phyloP scores from a whole-genome alignment of 345 rosid genomes.

The Bruguiera parviflora region DNA sequence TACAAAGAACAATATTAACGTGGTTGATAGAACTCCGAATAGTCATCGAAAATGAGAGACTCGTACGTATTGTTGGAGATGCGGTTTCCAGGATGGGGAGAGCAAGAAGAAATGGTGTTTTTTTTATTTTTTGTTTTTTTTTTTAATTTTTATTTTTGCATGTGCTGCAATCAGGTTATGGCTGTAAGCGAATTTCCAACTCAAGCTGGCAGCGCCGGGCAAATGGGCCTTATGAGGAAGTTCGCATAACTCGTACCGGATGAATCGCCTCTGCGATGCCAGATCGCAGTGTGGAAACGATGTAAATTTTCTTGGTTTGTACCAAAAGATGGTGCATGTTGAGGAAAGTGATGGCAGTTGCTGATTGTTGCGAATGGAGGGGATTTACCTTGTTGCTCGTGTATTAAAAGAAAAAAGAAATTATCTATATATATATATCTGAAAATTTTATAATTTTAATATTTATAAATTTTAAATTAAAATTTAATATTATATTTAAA shows the following conservation, averaged over 20 bases:
- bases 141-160: constrained; percentile 1
- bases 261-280: not conserved
- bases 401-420: no score
- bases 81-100: not conserved
- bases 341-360: no score
- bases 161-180: constrained; percentile 13
- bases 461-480: no score
- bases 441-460: no score
- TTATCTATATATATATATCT: no score
- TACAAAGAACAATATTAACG: constrained; percentile 13
- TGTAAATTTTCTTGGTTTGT: no score
- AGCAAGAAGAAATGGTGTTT: constrained; percentile 4
- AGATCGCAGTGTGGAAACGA: not conserved
- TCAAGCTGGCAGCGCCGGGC: constrained; percentile 6
- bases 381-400: no score
- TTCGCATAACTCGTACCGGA: not conserved
- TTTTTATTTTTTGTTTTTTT: not conserved
- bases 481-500: no score
- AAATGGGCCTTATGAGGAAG: constrained; percentile 7
- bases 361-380: no score
- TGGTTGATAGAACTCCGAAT: constrained; percentile 15
- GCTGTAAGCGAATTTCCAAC: constrained; percentile 15
- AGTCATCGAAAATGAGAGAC: not conserved
- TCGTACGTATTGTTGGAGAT: not conserved
- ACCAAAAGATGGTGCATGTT: no score